These are phyloP conservation scores for Perilla frutescens DNA, from an alignment of 257 asterid species.

Conservation along the genomic window DNA sequence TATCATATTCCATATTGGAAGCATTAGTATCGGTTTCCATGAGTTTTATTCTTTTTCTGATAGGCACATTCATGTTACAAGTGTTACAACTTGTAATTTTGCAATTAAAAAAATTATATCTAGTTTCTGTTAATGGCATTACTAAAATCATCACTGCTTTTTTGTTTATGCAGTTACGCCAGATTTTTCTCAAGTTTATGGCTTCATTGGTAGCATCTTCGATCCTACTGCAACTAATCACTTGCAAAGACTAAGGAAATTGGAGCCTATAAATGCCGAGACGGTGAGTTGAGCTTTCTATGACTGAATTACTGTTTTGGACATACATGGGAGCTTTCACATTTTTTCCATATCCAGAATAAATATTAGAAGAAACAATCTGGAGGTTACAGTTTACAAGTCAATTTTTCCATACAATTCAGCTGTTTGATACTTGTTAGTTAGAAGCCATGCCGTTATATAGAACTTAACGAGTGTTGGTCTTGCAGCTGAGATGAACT, in stretches of 20 bases:
- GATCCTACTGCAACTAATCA: constrained; percentile 55
- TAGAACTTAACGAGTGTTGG: too few relatives aligned
- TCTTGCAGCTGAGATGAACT: too few relatives aligned
- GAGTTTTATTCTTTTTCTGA: background rate
- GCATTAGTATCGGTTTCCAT: background rate
- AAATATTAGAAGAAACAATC: too few relatives aligned
- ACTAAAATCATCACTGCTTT: background rate
- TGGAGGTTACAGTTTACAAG: too few relatives aligned
- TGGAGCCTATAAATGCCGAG: constrained; percentile 80
- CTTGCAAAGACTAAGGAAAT: constrained; percentile 58
- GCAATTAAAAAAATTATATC: background rate
- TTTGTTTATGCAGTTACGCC: constrained; percentile 61
- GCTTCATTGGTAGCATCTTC: constrained; percentile 81
- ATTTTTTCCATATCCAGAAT: background rate
- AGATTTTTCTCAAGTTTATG: constrained; percentile 83
- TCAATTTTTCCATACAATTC: too few relatives aligned
- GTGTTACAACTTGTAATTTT: background rate
- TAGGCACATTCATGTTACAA: background rate
- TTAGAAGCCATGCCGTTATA: too few relatives aligned
- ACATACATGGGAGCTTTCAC: constrained; percentile 12
- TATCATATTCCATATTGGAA: background rate
- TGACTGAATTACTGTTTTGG: background rate
- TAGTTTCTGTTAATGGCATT: constrained; percentile 6
- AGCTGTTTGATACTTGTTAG: too few relatives aligned
- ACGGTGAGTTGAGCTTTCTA: constrained; percentile 63